phyloP scores from a whole-genome alignment of 192 early-diverging fungal genomes.

The Spizellomyces punctatus region DNA sequence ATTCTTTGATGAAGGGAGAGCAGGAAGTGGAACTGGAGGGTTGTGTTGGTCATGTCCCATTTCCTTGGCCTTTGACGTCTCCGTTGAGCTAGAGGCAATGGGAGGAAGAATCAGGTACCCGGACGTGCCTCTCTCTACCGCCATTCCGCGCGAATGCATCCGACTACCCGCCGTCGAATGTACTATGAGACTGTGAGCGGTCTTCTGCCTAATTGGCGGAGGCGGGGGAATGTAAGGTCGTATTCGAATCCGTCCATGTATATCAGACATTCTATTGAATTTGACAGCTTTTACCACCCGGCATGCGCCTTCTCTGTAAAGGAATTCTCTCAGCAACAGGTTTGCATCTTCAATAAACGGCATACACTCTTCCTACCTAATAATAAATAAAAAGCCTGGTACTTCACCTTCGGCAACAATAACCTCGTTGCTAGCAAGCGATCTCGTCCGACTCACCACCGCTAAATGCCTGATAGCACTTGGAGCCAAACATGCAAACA shows the following conservation, averaged over 20 bases:
- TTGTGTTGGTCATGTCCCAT: not conserved
- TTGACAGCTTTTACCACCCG: not conserved
- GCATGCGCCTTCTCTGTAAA: conserved; percentile 1
- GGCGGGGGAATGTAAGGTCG: not conserved
- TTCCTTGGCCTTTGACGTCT: not conserved
- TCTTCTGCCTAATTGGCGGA: not conserved
- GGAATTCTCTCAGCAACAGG: not conserved
- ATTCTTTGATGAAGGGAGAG: not conserved
- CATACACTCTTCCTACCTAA: not conserved
- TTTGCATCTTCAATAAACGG: not conserved
- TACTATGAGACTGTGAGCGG: not conserved
- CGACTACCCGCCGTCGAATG: not conserved
- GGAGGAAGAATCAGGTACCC: not conserved
- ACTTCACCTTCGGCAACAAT: conserved; percentile 1
- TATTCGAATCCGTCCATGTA: not conserved
- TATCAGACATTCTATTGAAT: not conserved
- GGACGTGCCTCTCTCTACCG: not conserved
- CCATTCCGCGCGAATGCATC: not conserved
- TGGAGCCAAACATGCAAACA: not conserved
- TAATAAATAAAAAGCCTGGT: conserved; percentile 3
- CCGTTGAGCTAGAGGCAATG: not conserved
- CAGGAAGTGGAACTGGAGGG: not conserved
- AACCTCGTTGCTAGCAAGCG: not conserved
- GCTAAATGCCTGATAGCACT: not conserved
- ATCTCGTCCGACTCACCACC: not conserved